These are phyloP conservation scores for Gymnopilus dilepis DNA, from an alignment of 768 basidiomycete species.

Conservation along the genomic window DNA sequence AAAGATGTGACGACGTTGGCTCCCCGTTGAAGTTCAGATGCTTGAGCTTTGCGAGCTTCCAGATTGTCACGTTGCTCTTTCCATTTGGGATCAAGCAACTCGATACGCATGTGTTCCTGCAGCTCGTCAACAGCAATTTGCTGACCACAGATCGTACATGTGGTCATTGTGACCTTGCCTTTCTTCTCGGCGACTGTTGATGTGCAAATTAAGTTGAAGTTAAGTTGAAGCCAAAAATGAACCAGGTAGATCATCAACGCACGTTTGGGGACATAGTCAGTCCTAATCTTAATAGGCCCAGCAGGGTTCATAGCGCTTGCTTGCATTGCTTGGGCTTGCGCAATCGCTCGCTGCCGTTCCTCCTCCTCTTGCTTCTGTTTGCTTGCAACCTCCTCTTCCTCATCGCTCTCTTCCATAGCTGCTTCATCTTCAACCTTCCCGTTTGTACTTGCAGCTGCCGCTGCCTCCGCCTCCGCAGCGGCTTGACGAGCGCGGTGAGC, in stretches of 20 bases:
- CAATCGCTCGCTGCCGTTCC: conserved; percentile 71
- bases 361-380: conserved; percentile 74
- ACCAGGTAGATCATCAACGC: conserved; percentile 36
- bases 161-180: conserved; percentile 75
- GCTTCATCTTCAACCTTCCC: conserved; percentile 53
- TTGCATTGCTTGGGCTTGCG: conserved; percentile 81
- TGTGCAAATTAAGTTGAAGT: conserved; percentile 8
- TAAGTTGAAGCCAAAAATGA: not conserved
- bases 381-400: conserved; percentile 70
- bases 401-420: conserved; percentile 88
- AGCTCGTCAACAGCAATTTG: conserved; percentile 95
- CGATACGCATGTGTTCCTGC: conserved; percentile 98
- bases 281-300: conserved; percentile 91
- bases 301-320: conserved; percentile 74
- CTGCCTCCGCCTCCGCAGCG: conserved; percentile 84
- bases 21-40: conserved; percentile 85
- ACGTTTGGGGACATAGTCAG: conserved; percentile 96
- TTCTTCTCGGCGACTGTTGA: conserved; percentile 69
- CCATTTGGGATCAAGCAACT: conserved; percentile 96
- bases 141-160: conserved; percentile 94
- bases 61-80: conserved; percentile 91
- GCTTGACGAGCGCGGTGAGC: conserved; percentile 82
- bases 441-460: conserved; percentile 70
- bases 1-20: conserved; percentile 95
- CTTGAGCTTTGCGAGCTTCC: conserved; percentile 89